A percentile compares a stretch with the other conserved stretches of the same genome.
Conservation (phyloP, 495 filamentous ascomycete genomes). For the Penicillium verhagenii region DNA sequence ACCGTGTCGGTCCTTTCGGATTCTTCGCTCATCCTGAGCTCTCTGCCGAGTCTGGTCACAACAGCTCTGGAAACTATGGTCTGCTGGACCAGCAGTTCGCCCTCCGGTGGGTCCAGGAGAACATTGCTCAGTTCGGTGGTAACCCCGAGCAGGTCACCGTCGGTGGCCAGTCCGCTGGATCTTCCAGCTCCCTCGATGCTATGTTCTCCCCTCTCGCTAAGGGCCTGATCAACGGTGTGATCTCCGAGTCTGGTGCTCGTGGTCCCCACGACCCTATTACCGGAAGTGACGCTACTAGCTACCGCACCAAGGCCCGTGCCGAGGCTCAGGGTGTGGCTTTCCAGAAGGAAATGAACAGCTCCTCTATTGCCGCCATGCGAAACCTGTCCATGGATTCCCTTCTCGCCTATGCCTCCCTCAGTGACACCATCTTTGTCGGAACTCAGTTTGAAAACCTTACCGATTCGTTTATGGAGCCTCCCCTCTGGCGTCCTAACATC, state of each 20-base stretch:
- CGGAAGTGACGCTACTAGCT: slow-evolving; percentile 15
- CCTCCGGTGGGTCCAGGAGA: neutral
- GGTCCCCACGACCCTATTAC: slow-evolving; percentile 18
- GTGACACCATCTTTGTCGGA: slow-evolving; percentile 5
- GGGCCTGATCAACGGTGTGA: slow-evolving; percentile 9
- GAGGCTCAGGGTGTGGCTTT: slow-evolving; percentile 13
- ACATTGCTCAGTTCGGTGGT: slow-evolving; percentile 36
- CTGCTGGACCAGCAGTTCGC: slow-evolving; percentile 40
- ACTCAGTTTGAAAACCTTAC: slow-evolving; percentile 15
- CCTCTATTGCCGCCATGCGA: neutral
- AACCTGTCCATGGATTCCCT: neutral
- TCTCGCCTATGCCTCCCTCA: neutral
- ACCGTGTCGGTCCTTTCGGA: slow-evolving; percentile 35
- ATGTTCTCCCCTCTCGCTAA: slow-evolving; percentile 16
- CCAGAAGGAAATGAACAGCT: slow-evolving; percentile 1
- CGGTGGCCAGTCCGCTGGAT: slow-evolving; percentile 51
- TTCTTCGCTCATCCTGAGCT: slow-evolving; percentile 27
- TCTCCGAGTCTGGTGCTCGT: slow-evolving; percentile 20
- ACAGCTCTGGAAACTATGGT: slow-evolving; percentile 38
- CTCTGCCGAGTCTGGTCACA: slow-evolving; percentile 25
- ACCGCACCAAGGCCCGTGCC: slow-evolving; percentile 11
- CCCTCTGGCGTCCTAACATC: slow-evolving; percentile 16
- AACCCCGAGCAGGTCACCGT: slow-evolving; percentile 30
- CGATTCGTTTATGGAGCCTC: slow-evolving; percentile 7
- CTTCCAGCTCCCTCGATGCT: slow-evolving; percentile 33